These are phyloP conservation scores for Nemania sp. DNA, from an alignment of 2,329 filamentous ascomycete genomes.

Conservation along the genomic window DNA sequence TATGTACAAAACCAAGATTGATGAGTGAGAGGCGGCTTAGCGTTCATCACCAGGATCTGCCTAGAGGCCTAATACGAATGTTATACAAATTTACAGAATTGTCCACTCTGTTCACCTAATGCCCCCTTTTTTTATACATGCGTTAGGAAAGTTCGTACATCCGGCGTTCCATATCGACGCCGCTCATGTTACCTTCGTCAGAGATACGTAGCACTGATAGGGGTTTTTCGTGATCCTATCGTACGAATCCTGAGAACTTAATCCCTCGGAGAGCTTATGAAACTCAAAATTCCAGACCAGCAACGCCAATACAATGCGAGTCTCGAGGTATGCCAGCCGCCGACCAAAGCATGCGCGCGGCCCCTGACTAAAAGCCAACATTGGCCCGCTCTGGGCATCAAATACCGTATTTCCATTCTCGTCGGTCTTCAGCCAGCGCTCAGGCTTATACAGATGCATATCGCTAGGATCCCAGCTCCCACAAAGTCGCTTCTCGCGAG, in stretches of 20 bases:
- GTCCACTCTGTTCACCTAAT: background rate
- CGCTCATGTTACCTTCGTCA: slow-evolving; percentile 23
- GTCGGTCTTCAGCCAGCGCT: slow-evolving; percentile 41
- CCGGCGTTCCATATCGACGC: background rate
- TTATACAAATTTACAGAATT: background rate
- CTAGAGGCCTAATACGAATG: background rate
- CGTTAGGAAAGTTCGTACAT: background rate
- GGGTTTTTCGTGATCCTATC: slow-evolving; percentile 30
- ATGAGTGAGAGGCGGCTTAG: background rate
- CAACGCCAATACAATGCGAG: slow-evolving; percentile 38
- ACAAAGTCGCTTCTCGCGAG: slow-evolving; percentile 64
- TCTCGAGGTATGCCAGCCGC: slow-evolving; percentile 42
- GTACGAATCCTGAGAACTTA: slow-evolving; percentile 28
- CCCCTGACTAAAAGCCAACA: slow-evolving; percentile 40
- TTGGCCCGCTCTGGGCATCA: slow-evolving; percentile 38
- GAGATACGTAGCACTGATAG: slow-evolving; percentile 17
- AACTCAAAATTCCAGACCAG: slow-evolving; percentile 46
- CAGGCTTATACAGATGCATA: slow-evolving; percentile 54
- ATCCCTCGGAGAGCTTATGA: slow-evolving; percentile 15
- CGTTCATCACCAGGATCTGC: background rate
- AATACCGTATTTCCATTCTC: slow-evolving; percentile 32
- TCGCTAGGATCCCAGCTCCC: slow-evolving; percentile 69
- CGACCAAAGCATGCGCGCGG: slow-evolving; percentile 41
- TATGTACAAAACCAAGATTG: too few relatives aligned
- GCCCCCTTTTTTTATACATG: background rate